Percentiles rank a stretch among this genome's conserved stretches.
These are phyloP conservation scores for Fusarium burgessii DNA, from an alignment of 2,329 filamentous ascomycete genomes.

Conservation along the genomic window DNA sequence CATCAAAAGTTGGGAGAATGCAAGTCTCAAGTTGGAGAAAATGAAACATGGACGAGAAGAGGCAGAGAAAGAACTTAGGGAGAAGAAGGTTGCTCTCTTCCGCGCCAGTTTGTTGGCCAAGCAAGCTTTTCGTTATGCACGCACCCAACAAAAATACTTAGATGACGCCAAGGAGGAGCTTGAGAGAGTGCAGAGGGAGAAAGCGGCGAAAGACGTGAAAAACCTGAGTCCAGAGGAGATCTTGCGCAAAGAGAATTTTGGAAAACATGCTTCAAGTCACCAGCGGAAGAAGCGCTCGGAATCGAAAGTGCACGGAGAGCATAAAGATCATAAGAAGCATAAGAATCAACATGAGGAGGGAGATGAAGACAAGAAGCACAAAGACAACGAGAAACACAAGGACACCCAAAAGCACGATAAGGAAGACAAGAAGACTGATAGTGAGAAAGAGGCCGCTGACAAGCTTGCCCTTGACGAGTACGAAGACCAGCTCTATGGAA, in stretches of 20 bases:
- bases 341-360: neutral
- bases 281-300: neutral
- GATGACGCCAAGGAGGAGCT: neutral
- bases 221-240: neutral
- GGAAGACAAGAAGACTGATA: neutral
- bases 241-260: neutral
- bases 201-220: neutral
- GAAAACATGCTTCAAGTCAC: constrained; percentile 1
- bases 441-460: neutral
- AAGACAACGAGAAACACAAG: neutral
- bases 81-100: neutral
- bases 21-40: neutral
- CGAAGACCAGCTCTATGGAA: constrained; percentile 20
- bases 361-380: neutral
- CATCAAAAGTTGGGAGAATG: neutral
- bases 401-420: neutral
- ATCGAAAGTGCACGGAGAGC: neutral
- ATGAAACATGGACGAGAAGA: neutral
- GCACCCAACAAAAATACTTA: neutral
- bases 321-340: neutral
- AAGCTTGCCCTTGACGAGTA: neutral
- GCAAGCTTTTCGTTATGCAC: neutral
- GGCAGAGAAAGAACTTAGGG: neutral
- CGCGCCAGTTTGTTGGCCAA: neutral
- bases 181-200: neutral